Evolutionary conservation across 805 yeast genomes (phyloP), one percentile per base, ranked within the genome.

Genomic region (Dipodascus albidus): DNA sequence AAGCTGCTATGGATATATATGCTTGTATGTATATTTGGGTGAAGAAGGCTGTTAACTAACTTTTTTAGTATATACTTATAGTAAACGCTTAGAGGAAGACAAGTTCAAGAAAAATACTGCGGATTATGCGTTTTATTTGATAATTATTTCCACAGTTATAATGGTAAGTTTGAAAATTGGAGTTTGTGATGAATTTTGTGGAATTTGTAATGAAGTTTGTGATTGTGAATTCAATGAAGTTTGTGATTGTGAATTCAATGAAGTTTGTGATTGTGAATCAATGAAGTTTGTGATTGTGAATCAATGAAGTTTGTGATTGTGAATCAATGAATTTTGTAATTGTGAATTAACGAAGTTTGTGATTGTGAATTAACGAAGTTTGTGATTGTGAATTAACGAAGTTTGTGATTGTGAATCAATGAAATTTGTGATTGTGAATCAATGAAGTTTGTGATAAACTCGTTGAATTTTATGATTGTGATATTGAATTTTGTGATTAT

Each of bases 381-480:
- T n/a, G n/a, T n/a, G n/a, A n/a, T n/a, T n/a, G n/a, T n/a, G n/a
- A n/a, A n/a, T n/a, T n/a, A n/a, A n/a, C n/a, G n/a, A n/a, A n/a
- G n/a, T n/a, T n/a, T n/a, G n/a, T n/a, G n/a, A n/a, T n/a, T n/a
- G n/a, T n/a, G n/a, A n/a, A n/a, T n/a, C n/a, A n/a, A n/a, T n/a
- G n/a, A n/a, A n/a, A n/a, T n/a, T n/a, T n/a, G n/a, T n/a, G n/a
- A n/a, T n/a, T n/a, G n/a, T n/a, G n/a, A n/a, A n/a, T n/a, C n/a
- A n/a, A n/a, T n/a, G n/a, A n/a, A n/a, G n/a, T n/a, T 67, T 64
- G 66, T 63, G 52, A 64, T 61, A 68, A 68, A 64, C 68, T 57
- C 64, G 60, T 64, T 64, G 60, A 58, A 59, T 67, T 66, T 53
- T 35, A 44, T 33, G 33, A 49, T 51, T 23, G 51, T 49, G 31